A percentile compares a stretch with the other conserved stretches of the same genome.
These are phyloP conservation scores for Mortierella sp. DNA, from an alignment of 371 early-diverging fungal species.

Conservation along the genomic window DNA sequence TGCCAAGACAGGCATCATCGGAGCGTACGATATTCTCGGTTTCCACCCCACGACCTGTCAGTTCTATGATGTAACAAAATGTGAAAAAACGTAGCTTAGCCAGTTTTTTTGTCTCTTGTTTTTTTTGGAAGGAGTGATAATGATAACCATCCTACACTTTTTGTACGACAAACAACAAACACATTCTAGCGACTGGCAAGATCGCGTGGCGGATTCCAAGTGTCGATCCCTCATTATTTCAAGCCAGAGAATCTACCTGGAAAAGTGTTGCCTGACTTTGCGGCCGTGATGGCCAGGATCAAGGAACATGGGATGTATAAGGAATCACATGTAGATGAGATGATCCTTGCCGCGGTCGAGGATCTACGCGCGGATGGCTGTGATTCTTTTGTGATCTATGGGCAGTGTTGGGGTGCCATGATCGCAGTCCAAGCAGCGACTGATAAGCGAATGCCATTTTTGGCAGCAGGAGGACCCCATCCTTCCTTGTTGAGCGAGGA, in stretches of 20 bases:
- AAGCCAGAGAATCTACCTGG: constrained; percentile 6
- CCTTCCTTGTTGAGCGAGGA: constrained; percentile 36
- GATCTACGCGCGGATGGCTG: constrained; percentile 40
- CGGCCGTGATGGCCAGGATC: constrained; percentile 36
- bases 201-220: constrained; percentile 49
- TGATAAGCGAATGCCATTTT: constrained; percentile 30
- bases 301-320: constrained; percentile 25
- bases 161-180: too few relatives aligned
- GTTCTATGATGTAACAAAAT: constrained; percentile 54
- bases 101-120: neutral
- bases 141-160: too few relatives aligned
- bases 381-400: constrained; percentile 45
- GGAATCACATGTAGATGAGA: constrained; percentile 30
- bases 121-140: too few relatives aligned
- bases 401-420: constrained; percentile 53
- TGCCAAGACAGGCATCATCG: constrained; percentile 44
- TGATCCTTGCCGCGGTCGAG: constrained; percentile 30
- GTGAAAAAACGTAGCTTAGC: too few relatives aligned
- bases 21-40: constrained; percentile 43
- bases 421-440: constrained; percentile 38
- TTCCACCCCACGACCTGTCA: constrained; percentile 42
- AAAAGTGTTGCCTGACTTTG: constrained; percentile 6
- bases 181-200: constrained; percentile 48
- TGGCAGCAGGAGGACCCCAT: constrained; percentile 37
- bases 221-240: constrained; percentile 40